Evolutionary conservation across 441 rosid genomes (phyloP), one percentile per base, ranked within the genome.

Genomic region (Arabidopsis lyrata): DNA sequence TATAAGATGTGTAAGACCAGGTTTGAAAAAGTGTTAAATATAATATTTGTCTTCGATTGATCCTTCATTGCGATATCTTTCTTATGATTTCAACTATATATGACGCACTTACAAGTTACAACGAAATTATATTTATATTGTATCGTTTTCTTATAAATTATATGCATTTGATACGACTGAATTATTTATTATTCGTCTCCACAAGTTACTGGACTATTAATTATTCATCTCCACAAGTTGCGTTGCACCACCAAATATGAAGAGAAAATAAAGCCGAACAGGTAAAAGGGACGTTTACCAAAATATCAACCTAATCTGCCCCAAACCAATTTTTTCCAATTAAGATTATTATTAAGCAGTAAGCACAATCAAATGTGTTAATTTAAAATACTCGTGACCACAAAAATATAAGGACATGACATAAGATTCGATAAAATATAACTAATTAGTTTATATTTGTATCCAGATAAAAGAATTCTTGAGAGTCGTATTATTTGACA

Each of bases 261-360:
- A 55, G 65, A 47, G 60, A 47, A 67, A 53, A 69, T 61, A 29
- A 38, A 63, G 63, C 66, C 54, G 24, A 70, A 70, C 31, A 32
- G 56, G 62, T 70, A 22, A 70, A 77, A 77, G 68, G 35, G 76
- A 70, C 80, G 63, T 57, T 77, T 70, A 70, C 72, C 80, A 70
- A 59, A 31, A 70, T 64, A 36, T 70, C 76, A 70, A 70, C 76
- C 72, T 70, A 77, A 77, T 56, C 24, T 70, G 0, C 44, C 76
- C 68, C 16, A 64, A 70, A 56, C 47, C 54, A 24, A 1, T 3
- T 56, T 76, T 52, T 76, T 14, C 42, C 29, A 48, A 27, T 29
- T 27, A 29, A 16, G 35, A 34, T 74, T 58, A 47, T 27, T 53
- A 18, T 62, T 6, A 62, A 31, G 59, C 59, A 18, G 53, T 6